Evolutionary conservation across 306 rosid genomes (phyloP).

Genomic region (Biancaea sappan): DNA sequence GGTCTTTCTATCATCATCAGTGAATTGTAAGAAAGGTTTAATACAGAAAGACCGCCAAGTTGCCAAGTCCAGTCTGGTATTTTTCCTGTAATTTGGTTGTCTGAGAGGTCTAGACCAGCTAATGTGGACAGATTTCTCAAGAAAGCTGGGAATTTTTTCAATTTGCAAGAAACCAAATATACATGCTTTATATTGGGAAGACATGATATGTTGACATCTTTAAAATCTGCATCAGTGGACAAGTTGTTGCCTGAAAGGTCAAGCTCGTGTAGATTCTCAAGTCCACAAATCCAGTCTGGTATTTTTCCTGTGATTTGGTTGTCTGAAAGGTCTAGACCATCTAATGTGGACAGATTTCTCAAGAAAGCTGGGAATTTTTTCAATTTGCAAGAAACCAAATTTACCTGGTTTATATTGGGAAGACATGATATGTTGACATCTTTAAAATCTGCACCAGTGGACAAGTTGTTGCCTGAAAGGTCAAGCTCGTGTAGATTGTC

Average conservation of each 20-base stretch:
- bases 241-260: conserved; percentile 53
- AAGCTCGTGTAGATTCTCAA: conserved; percentile 11
- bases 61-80: conserved; percentile 59
- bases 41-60: fast-evolving
- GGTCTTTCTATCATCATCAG: conserved; percentile 24
- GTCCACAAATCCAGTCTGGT: conserved; percentile 13
- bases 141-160: conserved; percentile 25
- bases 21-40: conserved; percentile 48
- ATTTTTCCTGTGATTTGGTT: conserved; percentile 45
- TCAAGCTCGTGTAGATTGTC: conserved; percentile 37
- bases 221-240: not conserved
- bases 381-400: conserved; percentile 42
- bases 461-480: conserved; percentile 50
- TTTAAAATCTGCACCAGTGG: not conserved
- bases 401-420: conserved; percentile 8
- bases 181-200: not conserved
- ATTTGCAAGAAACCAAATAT: conserved; percentile 36
- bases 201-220: not conserved
- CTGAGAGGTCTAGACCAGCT: not conserved
- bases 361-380: conserved; percentile 30
- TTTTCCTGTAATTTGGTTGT: conserved; percentile 36
- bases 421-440: not conserved
- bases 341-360: conserved; percentile 31
- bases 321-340: conserved; percentile 39
- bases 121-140: conserved; percentile 26